These are phyloP conservation scores for Xylariaceae sp. DNA, from an alignment of 2,329 filamentous ascomycete genomes.

Conservation along the genomic window DNA sequence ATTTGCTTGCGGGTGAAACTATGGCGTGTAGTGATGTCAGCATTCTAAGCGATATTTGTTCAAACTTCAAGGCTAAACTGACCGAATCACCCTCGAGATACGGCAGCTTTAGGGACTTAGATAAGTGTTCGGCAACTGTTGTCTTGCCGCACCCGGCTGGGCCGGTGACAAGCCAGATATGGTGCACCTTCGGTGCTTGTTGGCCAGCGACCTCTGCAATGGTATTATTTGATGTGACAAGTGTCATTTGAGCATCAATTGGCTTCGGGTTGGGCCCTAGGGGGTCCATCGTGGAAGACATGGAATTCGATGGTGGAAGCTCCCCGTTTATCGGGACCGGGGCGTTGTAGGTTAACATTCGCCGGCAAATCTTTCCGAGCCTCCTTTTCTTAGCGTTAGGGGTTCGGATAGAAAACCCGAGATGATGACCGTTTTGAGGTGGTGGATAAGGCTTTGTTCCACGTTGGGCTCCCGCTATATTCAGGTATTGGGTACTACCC, in stretches of 20 bases:
- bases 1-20: conserved; percentile 80
- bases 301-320: conserved; percentile 41
- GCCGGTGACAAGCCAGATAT: conserved; percentile 83
- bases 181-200: conserved; percentile 54
- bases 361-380: neutral
- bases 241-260: conserved; percentile 41
- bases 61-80: conserved; percentile 41
- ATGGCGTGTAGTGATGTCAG: conserved; percentile 4
- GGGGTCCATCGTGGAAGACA: conserved; percentile 39
- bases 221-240: conserved; percentile 42
- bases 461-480: neutral
- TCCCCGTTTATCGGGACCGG: conserved; percentile 53
- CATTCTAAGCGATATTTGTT: neutral
- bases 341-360: conserved; percentile 60
- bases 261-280: conserved; percentile 40
- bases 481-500: conserved; percentile 5
- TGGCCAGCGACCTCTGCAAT: conserved; percentile 38
- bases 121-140: conserved; percentile 72
- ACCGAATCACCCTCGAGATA: conserved; percentile 83
- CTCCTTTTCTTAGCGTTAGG: neutral
- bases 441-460: neutral
- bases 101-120: conserved; percentile 67
- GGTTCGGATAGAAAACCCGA: neutral
- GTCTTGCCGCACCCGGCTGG: conserved; percentile 83
- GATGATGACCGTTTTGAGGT: neutral